These are phyloP conservation scores for Crithidia acanthocephali DNA, from an alignment of 208 protist genomes.

Conservation along the genomic window DNA sequence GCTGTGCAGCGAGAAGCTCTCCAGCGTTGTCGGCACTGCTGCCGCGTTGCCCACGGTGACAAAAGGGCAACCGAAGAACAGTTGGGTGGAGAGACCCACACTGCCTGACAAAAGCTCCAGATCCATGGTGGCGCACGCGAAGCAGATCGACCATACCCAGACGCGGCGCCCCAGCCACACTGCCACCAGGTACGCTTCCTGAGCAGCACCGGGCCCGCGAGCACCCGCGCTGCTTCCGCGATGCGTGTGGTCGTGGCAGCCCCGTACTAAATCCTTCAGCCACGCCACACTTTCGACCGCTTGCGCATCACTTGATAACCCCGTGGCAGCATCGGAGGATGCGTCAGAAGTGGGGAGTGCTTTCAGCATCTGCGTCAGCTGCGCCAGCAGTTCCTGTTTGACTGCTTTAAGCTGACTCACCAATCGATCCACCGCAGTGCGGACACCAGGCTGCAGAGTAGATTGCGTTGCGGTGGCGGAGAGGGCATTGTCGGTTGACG, in stretches of 20 bases:
- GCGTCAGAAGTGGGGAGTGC: not conserved
- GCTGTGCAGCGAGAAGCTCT: not conserved
- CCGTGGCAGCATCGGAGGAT: not conserved
- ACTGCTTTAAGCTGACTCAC: conserved; percentile 71
- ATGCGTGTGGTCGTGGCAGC: not conserved
- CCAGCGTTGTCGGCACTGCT: not conserved
- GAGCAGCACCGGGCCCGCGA: too few relatives aligned
- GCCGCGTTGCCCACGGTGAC: not conserved
- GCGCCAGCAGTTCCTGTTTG: conserved; percentile 70
- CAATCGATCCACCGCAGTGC: conserved; percentile 24
- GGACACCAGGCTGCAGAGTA: not conserved
- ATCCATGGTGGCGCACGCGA: conserved; percentile 52
- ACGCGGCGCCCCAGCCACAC: conserved; percentile 44
- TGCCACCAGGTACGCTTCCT: conserved; percentile 19
- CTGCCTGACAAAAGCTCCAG: conserved; percentile 66
- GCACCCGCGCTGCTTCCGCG: too few relatives aligned
- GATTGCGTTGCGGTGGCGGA: not conserved
- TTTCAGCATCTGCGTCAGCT: conserved; percentile 21
- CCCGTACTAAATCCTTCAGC: not conserved
- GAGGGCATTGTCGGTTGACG: not conserved
- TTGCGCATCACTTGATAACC: too few relatives aligned
- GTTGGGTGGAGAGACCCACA: conserved; percentile 43
- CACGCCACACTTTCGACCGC: conserved; percentile 7
- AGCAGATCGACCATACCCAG: conserved; percentile 63
- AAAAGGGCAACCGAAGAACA: conserved; percentile 30